Base-by-base conservation (phyloP, 2,329 filamentous ascomycete species). In the Stachybotrys echinatus region DNA sequence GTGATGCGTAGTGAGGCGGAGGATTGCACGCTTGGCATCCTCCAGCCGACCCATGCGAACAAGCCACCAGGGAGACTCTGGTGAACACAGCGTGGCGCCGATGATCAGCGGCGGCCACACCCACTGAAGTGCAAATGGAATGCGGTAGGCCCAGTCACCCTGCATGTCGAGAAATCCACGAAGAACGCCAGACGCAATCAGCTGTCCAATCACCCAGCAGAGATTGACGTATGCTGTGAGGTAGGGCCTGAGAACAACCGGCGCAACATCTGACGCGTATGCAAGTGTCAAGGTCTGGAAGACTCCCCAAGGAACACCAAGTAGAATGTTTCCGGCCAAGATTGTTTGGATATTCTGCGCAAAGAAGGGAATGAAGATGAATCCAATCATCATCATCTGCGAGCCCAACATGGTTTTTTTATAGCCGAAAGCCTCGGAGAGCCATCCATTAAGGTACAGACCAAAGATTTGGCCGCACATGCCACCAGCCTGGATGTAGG, bases 241-340 rank as follows among this genome's bases (percentile, higher is more conserved):
- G 51, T 77, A 77, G 4, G 70, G 65, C n/a, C 76, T 68, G 2
- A 79, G 51, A 3, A 60, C 52, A 6, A 87, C 77, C 1, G 85
- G 85, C 58, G 83, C 86, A 43, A 88, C 83, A 60, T 87, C 84
- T 39, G 80, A 79, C 7, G 82, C 83, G 54, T 87, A 87, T 2
- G 83, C 80, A 47, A 80, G 74, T 31, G 74, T 76, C 23, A 80
- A 63, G n/a, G 70, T 65, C 49, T 78, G 74, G 64, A 81, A 76
- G 31, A 77, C 70, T 17, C 74, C 74, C 70, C 76, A 79, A 0
- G 77, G 77, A 21, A 81, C 74, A 34, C 81, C 81, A 54, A 76
- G 79, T 3, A 83, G 66, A 37, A 84, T 74, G 60, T 83, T 78
- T 2, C 76, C 79, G 0, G 74, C 74, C 10, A 83, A 71, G 17